These are phyloP conservation scores for Phellopilus nigrolimitatus DNA, from an alignment of 1,284 basidiomycete genomes.

Conservation along the genomic window DNA sequence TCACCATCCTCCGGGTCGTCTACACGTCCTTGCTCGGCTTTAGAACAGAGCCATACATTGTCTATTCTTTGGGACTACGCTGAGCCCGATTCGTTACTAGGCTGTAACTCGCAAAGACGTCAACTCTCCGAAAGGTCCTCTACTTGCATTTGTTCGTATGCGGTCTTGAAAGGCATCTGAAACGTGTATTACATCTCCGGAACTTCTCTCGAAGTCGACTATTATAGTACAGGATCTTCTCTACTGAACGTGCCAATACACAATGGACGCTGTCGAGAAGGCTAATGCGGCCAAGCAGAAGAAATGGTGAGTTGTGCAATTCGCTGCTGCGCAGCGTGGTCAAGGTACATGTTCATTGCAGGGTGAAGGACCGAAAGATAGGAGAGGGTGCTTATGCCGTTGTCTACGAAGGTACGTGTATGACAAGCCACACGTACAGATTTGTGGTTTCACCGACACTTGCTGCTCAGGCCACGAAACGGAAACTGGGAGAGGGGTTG, in stretches of 20 bases:
- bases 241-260: background rate
- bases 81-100: too few species aligned
- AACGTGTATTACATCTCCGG: too few species aligned
- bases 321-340: background rate
- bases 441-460: constrained; percentile 1
- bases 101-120: too few species aligned
- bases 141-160: too few species aligned
- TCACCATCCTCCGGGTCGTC: too few species aligned
- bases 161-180: too few species aligned
- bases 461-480: constrained; percentile 56
- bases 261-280: constrained; percentile 76
- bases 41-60: too few species aligned
- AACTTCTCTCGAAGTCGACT: too few species aligned
- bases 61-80: too few species aligned
- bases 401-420: constrained; percentile 81
- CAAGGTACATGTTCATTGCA: constrained; percentile 28
- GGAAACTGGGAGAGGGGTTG: constrained; percentile 72
- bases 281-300: constrained; percentile 67
- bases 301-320: constrained; percentile 49
- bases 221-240: background rate
- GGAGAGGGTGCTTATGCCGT: constrained; percentile 98
- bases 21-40: too few species aligned
- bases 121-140: too few species aligned
- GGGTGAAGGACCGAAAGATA: constrained; percentile 84
- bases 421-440: background rate